A percentile compares a stretch with the other conserved stretches of the same genome.
Conservation (phyloP, 805 yeast genomes). For the Teunomyces lycoperdinae region DNA sequence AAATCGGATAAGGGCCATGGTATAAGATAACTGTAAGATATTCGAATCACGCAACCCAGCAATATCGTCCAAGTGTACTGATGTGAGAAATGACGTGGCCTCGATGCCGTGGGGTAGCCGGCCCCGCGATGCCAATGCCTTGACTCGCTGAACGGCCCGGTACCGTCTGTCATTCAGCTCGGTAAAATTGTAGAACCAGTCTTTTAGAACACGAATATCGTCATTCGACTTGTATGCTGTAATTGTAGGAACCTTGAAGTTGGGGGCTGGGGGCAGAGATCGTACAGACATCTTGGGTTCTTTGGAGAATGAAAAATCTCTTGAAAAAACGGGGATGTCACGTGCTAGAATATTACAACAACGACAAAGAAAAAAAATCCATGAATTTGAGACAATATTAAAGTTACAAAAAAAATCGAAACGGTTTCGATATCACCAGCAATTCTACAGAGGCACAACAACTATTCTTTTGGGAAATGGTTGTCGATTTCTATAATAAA, state of each 20-base stretch:
- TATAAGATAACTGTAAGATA: constrained; percentile 51
- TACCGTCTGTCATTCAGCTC: constrained; percentile 25
- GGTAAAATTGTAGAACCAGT: constrained; percentile 50
- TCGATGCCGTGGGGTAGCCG: constrained; percentile 71
- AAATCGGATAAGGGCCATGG: constrained; percentile 76
- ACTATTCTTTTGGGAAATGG: no score
- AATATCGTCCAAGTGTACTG: constrained; percentile 34
- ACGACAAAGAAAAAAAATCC: not conserved
- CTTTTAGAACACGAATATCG: constrained; percentile 47
- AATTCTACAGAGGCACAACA: no score
- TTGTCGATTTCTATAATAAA: no score
- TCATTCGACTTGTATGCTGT: constrained; percentile 17
- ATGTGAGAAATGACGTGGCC: constrained; percentile 55
- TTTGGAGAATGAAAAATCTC: not conserved
- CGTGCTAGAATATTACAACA: not conserved
- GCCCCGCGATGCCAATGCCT: constrained; percentile 58
- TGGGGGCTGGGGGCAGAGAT: constrained; percentile 3
- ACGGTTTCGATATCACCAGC: no score
- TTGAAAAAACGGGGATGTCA: not conserved
- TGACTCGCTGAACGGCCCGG: constrained; percentile 51
- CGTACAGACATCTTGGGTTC: not conserved
- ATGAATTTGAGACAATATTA: not conserved
- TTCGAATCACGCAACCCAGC: constrained; percentile 22
- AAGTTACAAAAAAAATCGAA: no score
- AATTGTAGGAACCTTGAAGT: constrained; percentile 21